These are phyloP conservation scores for Didymella arachidicola DNA, from an alignment of 2,329 filamentous ascomycete species.

Conservation along the genomic window DNA sequence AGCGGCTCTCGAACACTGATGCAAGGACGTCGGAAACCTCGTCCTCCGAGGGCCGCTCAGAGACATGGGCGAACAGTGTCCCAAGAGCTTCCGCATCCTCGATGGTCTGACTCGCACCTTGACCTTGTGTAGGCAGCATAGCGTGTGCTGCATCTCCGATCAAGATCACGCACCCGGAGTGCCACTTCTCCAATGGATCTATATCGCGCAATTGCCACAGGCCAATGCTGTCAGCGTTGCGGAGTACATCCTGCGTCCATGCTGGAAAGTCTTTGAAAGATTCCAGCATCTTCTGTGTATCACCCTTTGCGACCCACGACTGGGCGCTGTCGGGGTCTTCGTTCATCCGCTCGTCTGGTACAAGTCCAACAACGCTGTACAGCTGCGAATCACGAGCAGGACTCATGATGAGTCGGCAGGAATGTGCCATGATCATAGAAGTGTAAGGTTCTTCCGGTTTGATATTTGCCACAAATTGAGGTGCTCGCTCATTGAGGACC, in stretches of 20 bases:
- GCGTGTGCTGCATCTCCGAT: conserved; percentile 67
- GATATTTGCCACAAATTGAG: neutral
- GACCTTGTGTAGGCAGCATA: conserved; percentile 61
- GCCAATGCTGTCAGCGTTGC: neutral
- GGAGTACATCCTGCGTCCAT: neutral
- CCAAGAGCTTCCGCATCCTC: conserved; percentile 54
- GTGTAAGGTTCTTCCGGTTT: neutral
- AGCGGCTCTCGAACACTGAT: neutral
- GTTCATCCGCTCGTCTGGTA: neutral
- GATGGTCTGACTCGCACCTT: conserved; percentile 64
- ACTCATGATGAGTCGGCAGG: neutral
- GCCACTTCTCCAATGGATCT: conserved; percentile 56
- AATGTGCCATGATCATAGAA: neutral
- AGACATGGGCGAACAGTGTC: neutral
- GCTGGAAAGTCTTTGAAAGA: neutral
- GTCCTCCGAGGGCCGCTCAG: neutral
- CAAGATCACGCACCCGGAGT: conserved; percentile 58
- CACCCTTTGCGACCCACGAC: neutral
- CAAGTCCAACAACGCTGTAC: neutral
- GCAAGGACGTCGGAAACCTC: neutral
- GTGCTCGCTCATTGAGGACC: neutral
- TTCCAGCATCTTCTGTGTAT: neutral
- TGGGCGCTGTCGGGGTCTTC: neutral
- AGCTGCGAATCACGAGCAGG: neutral
- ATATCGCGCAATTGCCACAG: conserved; percentile 57